A percentile compares a stretch with the other conserved stretches of the same genome.
These are phyloP conservation scores for Alisma plantagoaquatica DNA, from an alignment of 106 monocot species.

Conservation along the genomic window DNA sequence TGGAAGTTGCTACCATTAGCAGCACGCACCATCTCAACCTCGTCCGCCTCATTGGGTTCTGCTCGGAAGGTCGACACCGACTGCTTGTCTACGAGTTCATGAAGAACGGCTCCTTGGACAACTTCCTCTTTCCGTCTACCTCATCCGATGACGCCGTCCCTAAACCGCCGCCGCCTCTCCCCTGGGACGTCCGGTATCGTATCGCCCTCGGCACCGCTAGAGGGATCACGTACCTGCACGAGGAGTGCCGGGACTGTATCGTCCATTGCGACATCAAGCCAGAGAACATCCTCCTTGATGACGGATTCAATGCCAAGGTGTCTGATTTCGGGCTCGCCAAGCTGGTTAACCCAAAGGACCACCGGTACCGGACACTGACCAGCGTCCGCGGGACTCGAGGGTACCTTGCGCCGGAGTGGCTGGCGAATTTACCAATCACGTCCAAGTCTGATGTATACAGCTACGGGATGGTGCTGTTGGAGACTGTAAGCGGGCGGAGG, in stretches of 20 bases:
- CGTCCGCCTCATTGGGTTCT: constrained; percentile 70
- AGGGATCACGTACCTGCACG: constrained; percentile 84
- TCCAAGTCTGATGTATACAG: constrained; percentile 86
- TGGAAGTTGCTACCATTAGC: constrained; percentile 91
- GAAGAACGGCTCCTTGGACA: constrained; percentile 75
- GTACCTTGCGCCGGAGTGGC: constrained; percentile 89
- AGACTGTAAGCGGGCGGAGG: constrained; percentile 62
- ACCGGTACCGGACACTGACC: constrained; percentile 47
- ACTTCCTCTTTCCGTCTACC: constrained; percentile 36
- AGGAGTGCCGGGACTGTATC: constrained; percentile 89
- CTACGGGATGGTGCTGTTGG: constrained; percentile 84
- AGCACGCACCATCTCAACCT: constrained; percentile 93
- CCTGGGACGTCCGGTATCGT: constrained; percentile 44
- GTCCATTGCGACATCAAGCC: constrained; percentile 93
- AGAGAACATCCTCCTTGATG: constrained; percentile 88
- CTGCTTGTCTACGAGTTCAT: constrained; percentile 93
- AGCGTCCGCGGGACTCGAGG: constrained; percentile 76
- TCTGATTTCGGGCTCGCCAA: constrained; percentile 90
- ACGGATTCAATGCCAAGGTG: constrained; percentile 69
- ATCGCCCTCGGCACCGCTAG: constrained; percentile 68
- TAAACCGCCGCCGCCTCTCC: too few species aligned
- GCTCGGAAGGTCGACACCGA: constrained; percentile 72
- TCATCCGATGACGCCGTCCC: constrained; percentile 11
- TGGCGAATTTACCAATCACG: constrained; percentile 67
- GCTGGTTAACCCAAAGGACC: constrained; percentile 54